Evolutionary conservation across 305 asterid genomes (phyloP), one percentile per base, ranked within the genome.

Genomic region (Fraxinus platypoda): DNA sequence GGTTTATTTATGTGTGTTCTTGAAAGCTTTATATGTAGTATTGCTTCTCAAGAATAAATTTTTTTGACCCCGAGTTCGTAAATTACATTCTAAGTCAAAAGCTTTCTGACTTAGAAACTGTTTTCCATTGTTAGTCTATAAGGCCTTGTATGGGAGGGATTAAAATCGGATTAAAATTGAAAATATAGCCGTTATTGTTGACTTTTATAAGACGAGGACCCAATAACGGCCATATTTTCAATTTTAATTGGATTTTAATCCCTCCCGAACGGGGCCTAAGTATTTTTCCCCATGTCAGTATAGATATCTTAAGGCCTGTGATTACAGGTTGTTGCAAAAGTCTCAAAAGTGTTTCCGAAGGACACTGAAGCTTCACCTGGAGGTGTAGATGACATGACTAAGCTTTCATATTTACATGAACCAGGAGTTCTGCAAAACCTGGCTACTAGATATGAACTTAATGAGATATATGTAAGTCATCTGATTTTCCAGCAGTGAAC

Each of bases 381-480:
- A 11, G 96, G 96, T 77, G 88, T 92, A 12, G 94, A 91, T 80
- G 96, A 92, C 90, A 92, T 92, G 97, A 92, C 97, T 77, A 90
- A 91, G 82, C 86, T 92, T 38, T 88, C 97, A 41, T 91, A 92
- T 86, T 85, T 92, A 89, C 94, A 92, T 38, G 97, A 92, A 84
- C 94, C 97, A n/a, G 97, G 94, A 68, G 94, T 92, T 49, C 88
- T 91, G 85, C 91, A 91, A 74, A 92, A 92, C 83, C 84, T 92
- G 89, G 84, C 90, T 41, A 30, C 83, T 46, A 87, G 97, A 91
- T 92, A 92, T 84, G 89, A 88, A 83, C 89, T 82, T 74, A 83
- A 92, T 84, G 90, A 90, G 85, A 92, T 92, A 62, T 92, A 90
- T 80, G 94, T 92, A 88, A 86, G 95, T 26, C 19, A 8, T 23